Conservation (phyloP, 106 monocot genomes). For the Platanthera guangdongensis region DNA sequence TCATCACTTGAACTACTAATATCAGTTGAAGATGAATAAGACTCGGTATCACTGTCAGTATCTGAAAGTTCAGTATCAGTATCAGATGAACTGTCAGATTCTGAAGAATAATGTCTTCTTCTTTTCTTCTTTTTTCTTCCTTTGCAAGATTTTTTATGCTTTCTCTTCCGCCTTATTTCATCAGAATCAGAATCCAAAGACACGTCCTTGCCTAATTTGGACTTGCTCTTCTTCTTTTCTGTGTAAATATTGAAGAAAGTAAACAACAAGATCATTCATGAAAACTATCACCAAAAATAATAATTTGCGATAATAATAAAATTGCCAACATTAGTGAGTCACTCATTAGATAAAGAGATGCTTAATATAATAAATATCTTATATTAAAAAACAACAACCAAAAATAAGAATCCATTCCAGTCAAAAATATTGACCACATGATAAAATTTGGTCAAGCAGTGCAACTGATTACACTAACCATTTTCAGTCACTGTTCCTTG, state of each 20-base stretch:
- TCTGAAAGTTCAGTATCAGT: slow-evolving; percentile 54
- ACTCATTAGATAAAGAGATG: not conserved
- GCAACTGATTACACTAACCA: slow-evolving; percentile 17
- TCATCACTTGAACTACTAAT: slow-evolving; percentile 85
- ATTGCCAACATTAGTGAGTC: not conserved
- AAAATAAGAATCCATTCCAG: not conserved
- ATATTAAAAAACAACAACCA: not conserved
- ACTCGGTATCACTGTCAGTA: slow-evolving; percentile 65
- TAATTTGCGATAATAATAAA: not conserved
- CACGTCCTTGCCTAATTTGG: slow-evolving; percentile 29
- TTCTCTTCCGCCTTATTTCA: slow-evolving; percentile 31
- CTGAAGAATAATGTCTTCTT: slow-evolving; percentile 65
- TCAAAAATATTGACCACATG: not conserved
- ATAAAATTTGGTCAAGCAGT: not conserved
- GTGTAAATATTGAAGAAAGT: slow-evolving; percentile 5
- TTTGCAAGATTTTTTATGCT: slow-evolving; percentile 58
- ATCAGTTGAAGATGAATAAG: slow-evolving; percentile 54
- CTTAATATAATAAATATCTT: not conserved
- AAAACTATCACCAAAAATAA: not conserved
- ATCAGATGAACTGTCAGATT: slow-evolving; percentile 50
- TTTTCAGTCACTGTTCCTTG: slow-evolving; percentile 13
- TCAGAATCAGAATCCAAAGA: slow-evolving; percentile 30
- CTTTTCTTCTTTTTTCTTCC: slow-evolving; percentile 64
- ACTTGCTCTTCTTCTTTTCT: slow-evolving; percentile 78
- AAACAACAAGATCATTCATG: not conserved